Base-by-base conservation (phyloP, 768 basidiomycete species). In the Mycena vulgaris region DNA sequence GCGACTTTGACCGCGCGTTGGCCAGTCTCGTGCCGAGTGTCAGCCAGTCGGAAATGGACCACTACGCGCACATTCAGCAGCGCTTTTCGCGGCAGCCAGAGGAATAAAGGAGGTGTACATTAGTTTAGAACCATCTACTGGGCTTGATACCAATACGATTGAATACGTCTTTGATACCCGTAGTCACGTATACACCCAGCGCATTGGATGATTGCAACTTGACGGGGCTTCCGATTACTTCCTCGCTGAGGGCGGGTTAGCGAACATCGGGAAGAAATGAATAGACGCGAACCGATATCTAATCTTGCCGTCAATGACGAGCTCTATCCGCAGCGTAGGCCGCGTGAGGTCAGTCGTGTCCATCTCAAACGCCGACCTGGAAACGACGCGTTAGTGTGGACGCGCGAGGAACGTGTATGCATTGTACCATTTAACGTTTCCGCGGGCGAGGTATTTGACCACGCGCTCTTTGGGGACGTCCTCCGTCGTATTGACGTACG, bases 1-100 rank as follows among this genome's bases (percentile, higher is more conserved):
- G 82, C 28, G 97, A 99, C 80, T 99, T 99, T 79, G 83, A 89
- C 33, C 79, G 78, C 16, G 97, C 97, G 3, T 82, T 98, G 27
- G 72, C 80, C 4, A 89, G 89, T 66, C 84, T 97, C 3, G 84
- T 92, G 14, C 95, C 95, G 5, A 95, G 93, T 75, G 92, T 99
- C 23, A 96, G 92, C 76, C 86, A 92, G 68, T 87, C 87, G 10
- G 97, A 98, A 79, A 91, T 99, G 89, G 87, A 88, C 2, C 93
- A 95, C 75, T 99, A 99, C 79, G 85, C 85, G 53, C 80, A 81
- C 64, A 89, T 98, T 13, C 93, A 94, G 78, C 80, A 83, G 72
- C 86, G 87, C 40, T 96, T 96, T 78, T 90, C 92, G 13, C 78
- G 64, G 3, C 59, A 35, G n/a, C 33, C 42, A n/a, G 58, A 65